Percentiles rank a stretch among this genome's conserved stretches.
These are phyloP conservation scores for Cryptomeria japonica DNA, from an alignment of 75 land plant species.

Conservation along the genomic window DNA sequence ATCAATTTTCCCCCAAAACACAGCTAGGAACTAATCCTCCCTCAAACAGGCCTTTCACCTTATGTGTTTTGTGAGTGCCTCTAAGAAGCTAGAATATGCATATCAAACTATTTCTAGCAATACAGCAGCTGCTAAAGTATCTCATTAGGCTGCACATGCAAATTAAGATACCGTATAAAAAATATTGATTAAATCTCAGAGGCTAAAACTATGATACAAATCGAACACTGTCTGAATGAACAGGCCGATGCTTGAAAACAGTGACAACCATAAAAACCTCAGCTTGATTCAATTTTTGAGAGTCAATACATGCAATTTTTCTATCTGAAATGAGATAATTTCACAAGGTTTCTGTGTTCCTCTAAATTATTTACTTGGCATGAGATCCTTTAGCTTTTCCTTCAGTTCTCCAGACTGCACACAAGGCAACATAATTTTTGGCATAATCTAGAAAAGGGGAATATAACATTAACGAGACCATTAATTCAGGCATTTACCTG, in stretches of 20 bases:
- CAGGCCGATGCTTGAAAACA: not conserved
- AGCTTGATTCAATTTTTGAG: not conserved
- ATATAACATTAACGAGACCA: not conserved
- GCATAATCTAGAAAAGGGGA: not conserved
- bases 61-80: not conserved
- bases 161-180: not conserved
- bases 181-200: not conserved
- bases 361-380: not conserved
- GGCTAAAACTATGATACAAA: not conserved
- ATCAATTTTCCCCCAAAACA: not conserved
- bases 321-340: not conserved
- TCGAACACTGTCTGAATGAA: not conserved
- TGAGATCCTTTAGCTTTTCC: constrained; percentile 48
- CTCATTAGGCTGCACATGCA: too few relatives aligned
- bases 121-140: too few relatives aligned
- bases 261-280: not conserved
- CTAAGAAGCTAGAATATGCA: not conserved
- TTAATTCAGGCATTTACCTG: constrained; percentile 35
- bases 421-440: not conserved
- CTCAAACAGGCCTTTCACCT: not conserved
- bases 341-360: not conserved
- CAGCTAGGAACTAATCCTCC: not conserved
- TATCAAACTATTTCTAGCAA: not conserved
- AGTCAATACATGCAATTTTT: not conserved
- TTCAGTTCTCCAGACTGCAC: constrained; percentile 64